Base-by-base conservation (phyloP, 2,329 filamentous ascomycete genomes). In the Curvularia eragrostidis region DNA sequence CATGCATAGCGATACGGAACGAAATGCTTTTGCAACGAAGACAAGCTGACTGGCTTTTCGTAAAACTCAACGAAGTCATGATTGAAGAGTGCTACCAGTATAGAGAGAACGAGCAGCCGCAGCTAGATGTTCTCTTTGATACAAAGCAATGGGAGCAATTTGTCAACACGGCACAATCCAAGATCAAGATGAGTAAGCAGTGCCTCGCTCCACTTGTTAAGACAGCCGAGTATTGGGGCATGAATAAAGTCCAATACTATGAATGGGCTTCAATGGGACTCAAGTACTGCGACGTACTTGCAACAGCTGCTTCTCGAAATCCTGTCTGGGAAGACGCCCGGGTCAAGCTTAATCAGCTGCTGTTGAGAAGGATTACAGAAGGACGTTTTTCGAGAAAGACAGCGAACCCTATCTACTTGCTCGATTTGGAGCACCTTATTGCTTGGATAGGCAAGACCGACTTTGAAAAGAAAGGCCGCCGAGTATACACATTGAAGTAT, bases 301-400 rank as follows among this genome's bases (percentile, higher is more conserved):
- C 53, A 23, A 54, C 50, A 39, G 54, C 59, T 48, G 58, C 48
- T 49, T 42, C 54, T 36, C 46, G 28, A n/a, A 63, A 50, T 46
- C 56, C 62, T 23, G 24, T 48, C 39, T 67, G 50, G 62, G 41
- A 52, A 21, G 51, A 64, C 34, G 60, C 62, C 23, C 9, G 2
- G n/a, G 44, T 64, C 9, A 65, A 65, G 48, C 44, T 65, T 7
- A 65, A 67, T 43, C 52, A 62, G 32, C 52, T 62, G 10, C 42
- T 67, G 3, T 36, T 63, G 19, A 58, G 54, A 49, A 58, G 58
- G 15, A 61, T 65, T 30, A n/a, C 15, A n/a, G 41, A 56, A 41
- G 48, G 54, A 18, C 50, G 42, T 30, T 54, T 41, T 48, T 36
- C 54, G 10, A 56, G 49, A 49, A 48, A 28, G 15, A 32, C 52